A percentile compares a stretch with the other conserved stretches of the same genome.
Evolutionary conservation across 768 basidiomycete species (phyloP).

Genomic region (Panaeolus papilionaceus): DNA sequence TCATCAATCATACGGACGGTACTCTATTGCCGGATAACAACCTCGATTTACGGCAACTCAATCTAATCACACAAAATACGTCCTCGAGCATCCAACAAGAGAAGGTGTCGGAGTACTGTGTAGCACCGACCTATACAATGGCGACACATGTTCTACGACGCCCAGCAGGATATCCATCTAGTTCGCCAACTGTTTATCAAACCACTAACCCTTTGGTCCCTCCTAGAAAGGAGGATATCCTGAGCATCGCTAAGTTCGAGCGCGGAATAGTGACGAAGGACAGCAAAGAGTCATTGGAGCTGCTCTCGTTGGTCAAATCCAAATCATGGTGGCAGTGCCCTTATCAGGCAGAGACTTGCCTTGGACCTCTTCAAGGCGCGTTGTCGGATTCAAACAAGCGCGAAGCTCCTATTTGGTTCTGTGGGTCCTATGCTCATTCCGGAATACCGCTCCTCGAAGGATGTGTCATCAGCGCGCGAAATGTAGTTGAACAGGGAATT

Average conservation of each 20-base stretch:
- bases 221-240: slow-evolving; percentile 50
- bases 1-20: slow-evolving; percentile 75
- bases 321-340: slow-evolving; percentile 52
- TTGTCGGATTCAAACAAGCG: slow-evolving; percentile 37
- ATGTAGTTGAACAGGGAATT: slow-evolving; percentile 55
- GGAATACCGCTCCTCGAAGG: slow-evolving; percentile 84
- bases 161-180: slow-evolving; percentile 39
- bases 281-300: slow-evolving; percentile 57
- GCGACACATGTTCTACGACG: slow-evolving; percentile 66
- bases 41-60: slow-evolving; percentile 67
- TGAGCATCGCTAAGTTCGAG: slow-evolving; percentile 66
- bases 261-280: slow-evolving; percentile 61
- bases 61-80: slow-evolving; percentile 44
- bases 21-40: slow-evolving; percentile 57
- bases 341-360: slow-evolving; percentile 38
- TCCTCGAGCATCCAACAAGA: slow-evolving; percentile 10
- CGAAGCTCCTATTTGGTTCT: slow-evolving; percentile 67
- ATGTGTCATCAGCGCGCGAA: slow-evolving; percentile 76
- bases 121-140: slow-evolving; percentile 64
- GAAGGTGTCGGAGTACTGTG: slow-evolving; percentile 35
- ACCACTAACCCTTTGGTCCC: slow-evolving; percentile 76
- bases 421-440: slow-evolving; percentile 70
- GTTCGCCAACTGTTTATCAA: slow-evolving; percentile 57
- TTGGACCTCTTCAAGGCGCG: slow-evolving; percentile 62
- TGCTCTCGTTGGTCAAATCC: slow-evolving; percentile 45